A percentile compares a stretch with the other conserved stretches of the same genome.
Evolutionary conservation across 179 eudicot genomes (phyloP).

Genomic region (Spinacia oleracea): DNA sequence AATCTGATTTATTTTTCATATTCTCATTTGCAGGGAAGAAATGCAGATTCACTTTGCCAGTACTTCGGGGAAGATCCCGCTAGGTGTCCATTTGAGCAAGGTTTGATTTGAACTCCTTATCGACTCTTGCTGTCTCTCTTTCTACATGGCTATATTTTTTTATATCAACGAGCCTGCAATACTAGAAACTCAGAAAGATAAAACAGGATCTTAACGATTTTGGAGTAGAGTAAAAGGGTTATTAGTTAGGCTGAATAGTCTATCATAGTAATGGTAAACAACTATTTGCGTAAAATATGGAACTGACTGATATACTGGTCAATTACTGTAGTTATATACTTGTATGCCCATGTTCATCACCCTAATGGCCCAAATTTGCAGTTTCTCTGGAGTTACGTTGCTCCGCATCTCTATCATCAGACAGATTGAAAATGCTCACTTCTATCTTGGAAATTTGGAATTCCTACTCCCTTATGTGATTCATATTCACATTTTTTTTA

Average conservation of each 20-base stretch:
- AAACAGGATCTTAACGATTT: background rate
- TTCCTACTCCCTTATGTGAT: too few relatives aligned
- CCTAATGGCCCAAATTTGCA: too few relatives aligned
- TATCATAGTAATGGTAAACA: too few relatives aligned
- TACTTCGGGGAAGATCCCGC: conserved; percentile 99
- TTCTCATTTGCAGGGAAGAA: conserved; percentile 69
- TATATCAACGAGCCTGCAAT: background rate
- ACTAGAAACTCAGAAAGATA: background rate
- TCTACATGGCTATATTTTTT: background rate
- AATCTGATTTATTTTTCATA: conserved; percentile 5
- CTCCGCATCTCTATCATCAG: too few relatives aligned
- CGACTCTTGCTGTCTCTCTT: background rate
- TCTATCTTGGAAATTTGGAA: too few relatives aligned
- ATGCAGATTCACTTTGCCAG: conserved; percentile 86
- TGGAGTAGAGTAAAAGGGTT: background rate
- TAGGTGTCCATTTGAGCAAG: conserved; percentile 98
- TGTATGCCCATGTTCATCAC: too few relatives aligned
- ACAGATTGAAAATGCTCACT: too few relatives aligned
- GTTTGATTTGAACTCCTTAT: conserved; percentile 38
- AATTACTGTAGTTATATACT: too few relatives aligned
- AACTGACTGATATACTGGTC: background rate
- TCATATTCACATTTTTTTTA: too few relatives aligned
- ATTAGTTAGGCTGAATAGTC: background rate
- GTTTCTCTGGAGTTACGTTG: too few relatives aligned
- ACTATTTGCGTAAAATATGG: background rate